These are phyloP conservation scores for Pythium aristosporum DNA, from an alignment of 352 stramenopile species.

Conservation along the genomic window DNA sequence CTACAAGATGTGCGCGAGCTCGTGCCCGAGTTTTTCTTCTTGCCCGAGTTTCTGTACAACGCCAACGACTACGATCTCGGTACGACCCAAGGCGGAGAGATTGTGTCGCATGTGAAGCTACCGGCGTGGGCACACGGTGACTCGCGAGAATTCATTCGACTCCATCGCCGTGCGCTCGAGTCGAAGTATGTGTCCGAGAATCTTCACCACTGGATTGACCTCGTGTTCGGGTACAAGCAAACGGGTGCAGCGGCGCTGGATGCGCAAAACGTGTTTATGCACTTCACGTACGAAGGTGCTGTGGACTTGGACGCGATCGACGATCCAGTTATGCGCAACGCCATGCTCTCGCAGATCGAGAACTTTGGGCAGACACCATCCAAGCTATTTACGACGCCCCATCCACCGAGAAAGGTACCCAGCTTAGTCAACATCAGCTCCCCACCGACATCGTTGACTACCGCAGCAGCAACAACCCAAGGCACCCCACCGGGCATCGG, in stretches of 20 bases:
- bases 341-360: slow-evolving; percentile 91
- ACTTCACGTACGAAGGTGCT: slow-evolving; percentile 81
- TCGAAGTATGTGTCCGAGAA: slow-evolving; percentile 95
- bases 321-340: slow-evolving; percentile 89
- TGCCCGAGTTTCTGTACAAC: slow-evolving; percentile 82
- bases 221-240: slow-evolving; percentile 97
- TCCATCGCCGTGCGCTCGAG: slow-evolving; percentile 95
- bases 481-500: slow-evolving; percentile 17
- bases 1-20: slow-evolving; percentile 84
- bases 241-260: slow-evolving; percentile 90
- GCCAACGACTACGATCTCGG: slow-evolving; percentile 69
- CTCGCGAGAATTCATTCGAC: slow-evolving; percentile 93
- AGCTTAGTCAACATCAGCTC: slow-evolving; percentile 15
- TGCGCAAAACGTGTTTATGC: slow-evolving; percentile 92
- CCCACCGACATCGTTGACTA: neutral
- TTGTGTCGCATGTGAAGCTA: slow-evolving; percentile 91
- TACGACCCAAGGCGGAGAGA: slow-evolving; percentile 78
- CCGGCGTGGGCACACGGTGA: slow-evolving; percentile 93
- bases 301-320: slow-evolving; percentile 80
- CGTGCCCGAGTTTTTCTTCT: slow-evolving; percentile 79
- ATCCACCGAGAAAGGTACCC: slow-evolving; percentile 64
- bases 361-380: slow-evolving; percentile 90
- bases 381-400: slow-evolving; percentile 63
- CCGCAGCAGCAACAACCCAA: neutral
- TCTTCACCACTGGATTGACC: slow-evolving; percentile 98